These are phyloP conservation scores for Pleurotus giganteus DNA, from an alignment of 768 basidiomycete species.

Conservation along the genomic window DNA sequence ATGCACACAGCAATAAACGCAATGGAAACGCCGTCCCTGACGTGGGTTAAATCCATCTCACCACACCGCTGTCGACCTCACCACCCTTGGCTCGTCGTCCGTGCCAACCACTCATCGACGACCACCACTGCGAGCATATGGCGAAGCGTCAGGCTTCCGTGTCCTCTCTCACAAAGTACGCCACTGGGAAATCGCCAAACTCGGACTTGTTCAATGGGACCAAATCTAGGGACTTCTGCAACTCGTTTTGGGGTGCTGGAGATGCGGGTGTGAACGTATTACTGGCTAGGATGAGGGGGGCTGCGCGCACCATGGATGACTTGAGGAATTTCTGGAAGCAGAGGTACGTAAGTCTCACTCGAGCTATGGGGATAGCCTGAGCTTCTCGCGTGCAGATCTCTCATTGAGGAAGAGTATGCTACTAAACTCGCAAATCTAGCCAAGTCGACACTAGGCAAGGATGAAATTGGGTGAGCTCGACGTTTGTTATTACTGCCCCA, in stretches of 20 bases:
- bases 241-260: conserved; percentile 89
- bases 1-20: conserved; percentile 9
- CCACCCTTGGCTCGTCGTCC: background rate
- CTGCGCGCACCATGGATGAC: conserved; percentile 85
- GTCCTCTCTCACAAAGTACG: conserved; percentile 74
- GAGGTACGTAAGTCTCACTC: conserved; percentile 51
- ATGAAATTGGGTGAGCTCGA: conserved; percentile 86
- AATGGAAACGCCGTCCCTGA: conserved; percentile 6
- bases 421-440: conserved; percentile 79
- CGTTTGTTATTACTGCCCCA: background rate
- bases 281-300: conserved; percentile 88
- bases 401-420: conserved; percentile 95
- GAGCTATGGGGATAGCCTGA: background rate
- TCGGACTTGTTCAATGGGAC: conserved; percentile 24
- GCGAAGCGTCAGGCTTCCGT: conserved; percentile 79
- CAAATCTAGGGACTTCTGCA: conserved; percentile 85
- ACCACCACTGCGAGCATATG: background rate
- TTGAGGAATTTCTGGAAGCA: conserved; percentile 90
- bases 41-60: background rate
- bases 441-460: conserved; percentile 73
- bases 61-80: background rate
- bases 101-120: background rate
- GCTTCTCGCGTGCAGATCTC: conserved; percentile 47
- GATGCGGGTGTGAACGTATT: conserved; percentile 92
- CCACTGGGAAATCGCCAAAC: conserved; percentile 51